Percentiles rank a stretch among this genome's conserved stretches.
These are phyloP conservation scores for Angomonas ambiguus DNA, from an alignment of 208 protist species.

Conservation along the genomic window DNA sequence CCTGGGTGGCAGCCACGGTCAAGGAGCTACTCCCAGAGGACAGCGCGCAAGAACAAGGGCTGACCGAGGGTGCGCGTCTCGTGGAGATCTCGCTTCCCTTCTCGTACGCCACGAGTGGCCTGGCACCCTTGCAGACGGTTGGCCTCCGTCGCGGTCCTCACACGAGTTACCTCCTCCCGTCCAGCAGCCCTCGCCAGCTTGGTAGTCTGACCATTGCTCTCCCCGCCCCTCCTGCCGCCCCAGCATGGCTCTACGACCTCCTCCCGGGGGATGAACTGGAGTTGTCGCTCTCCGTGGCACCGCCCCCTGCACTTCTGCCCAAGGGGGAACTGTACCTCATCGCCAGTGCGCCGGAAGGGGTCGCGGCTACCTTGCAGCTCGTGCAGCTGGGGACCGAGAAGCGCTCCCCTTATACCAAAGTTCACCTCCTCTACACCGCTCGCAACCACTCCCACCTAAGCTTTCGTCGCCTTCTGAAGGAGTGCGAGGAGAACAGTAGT, in stretches of 20 bases:
- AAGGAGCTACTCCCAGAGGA: constrained; percentile 18
- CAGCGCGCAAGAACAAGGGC: not conserved
- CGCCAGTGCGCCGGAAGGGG: not conserved
- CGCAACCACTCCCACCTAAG: not conserved
- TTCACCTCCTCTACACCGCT: not conserved
- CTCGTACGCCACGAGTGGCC: not conserved
- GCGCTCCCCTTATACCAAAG: not conserved
- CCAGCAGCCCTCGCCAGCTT: not conserved
- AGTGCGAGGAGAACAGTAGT: not conserved
- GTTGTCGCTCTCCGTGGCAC: constrained; percentile 48
- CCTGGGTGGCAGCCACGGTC: constrained; percentile 13
- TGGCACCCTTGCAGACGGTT: not conserved
- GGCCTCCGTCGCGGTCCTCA: not conserved
- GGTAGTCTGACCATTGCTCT: not conserved
- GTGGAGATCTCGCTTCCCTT: not conserved
- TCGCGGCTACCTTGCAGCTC: not conserved
- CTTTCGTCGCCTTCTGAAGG: not conserved
- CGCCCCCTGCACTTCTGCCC: not conserved
- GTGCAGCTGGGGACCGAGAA: not conserved
- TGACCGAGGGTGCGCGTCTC: not conserved
- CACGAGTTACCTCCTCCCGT: not conserved
- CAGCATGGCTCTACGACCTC: constrained; percentile 52
- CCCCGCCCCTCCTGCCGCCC: not conserved
- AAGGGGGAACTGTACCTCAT: not conserved
- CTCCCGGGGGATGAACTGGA: constrained; percentile 63